A percentile compares a stretch with the other conserved stretches of the same genome.
Evolutionary conservation across 192 early-diverging fungal genomes (phyloP).

Genomic region (Chytriomyces hyalinus): DNA sequence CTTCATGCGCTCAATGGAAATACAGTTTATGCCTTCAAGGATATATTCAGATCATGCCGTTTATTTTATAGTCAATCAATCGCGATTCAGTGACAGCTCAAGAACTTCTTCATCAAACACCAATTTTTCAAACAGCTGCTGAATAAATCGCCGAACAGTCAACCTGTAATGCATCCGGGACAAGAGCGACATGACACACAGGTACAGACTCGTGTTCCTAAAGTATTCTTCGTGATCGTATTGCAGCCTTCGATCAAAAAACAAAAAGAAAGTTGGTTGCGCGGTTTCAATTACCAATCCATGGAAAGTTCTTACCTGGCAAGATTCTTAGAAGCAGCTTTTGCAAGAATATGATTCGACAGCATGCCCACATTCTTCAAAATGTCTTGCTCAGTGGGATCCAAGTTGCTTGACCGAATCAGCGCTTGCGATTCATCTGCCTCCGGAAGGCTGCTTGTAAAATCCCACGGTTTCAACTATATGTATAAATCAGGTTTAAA

Average conservation of each 20-base stretch:
- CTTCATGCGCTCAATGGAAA: too few species aligned
- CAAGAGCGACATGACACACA: slow-evolving; percentile 66
- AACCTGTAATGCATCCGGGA: slow-evolving; percentile 74
- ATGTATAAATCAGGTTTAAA: too few species aligned
- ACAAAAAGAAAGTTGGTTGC: not conserved
- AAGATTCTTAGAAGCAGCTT: slow-evolving; percentile 73
- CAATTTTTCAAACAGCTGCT: slow-evolving; percentile 78
- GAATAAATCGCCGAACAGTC: slow-evolving; percentile 71
- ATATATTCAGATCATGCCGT: too few species aligned
- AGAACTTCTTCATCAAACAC: slow-evolving; percentile 48
- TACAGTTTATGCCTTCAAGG: too few species aligned
- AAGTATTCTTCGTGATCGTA: slow-evolving; percentile 67
- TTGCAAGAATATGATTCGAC: slow-evolving; percentile 81
- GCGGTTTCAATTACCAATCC: slow-evolving; percentile 12
- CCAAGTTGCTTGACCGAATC: not conserved
- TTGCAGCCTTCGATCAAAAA: slow-evolving; percentile 56
- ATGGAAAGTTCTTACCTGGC: slow-evolving; percentile 53
- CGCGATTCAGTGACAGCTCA: not conserved
- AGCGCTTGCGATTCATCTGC: not conserved
- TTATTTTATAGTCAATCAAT: too few species aligned
- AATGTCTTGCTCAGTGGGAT: slow-evolving; percentile 66
- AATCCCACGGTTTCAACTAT: slow-evolving; percentile 19
- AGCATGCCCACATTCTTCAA: slow-evolving; percentile 76
- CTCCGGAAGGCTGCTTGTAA: not conserved
- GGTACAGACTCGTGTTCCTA: slow-evolving; percentile 57